Percentiles rank a stretch among this genome's conserved stretches.
Conservation (phyloP, 768 basidiomycete genomes). For the Trametopsis cervina region DNA sequence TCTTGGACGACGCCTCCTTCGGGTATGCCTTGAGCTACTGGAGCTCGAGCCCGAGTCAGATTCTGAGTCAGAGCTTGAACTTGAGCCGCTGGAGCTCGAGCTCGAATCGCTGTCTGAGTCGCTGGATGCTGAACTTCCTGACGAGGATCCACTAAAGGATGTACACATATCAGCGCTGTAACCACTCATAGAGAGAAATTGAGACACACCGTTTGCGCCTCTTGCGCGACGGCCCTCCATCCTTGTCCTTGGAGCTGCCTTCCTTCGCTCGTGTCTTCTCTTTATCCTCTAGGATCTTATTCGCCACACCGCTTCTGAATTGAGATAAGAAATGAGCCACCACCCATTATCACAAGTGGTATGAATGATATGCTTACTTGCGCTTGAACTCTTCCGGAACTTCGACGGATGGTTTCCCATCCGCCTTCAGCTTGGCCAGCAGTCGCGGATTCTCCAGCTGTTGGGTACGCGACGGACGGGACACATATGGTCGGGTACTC, state of each 20-base stretch:
- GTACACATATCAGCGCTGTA: neutral
- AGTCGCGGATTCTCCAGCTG: constrained; percentile 73
- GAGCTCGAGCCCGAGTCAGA: constrained; percentile 40
- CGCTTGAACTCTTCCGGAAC: constrained; percentile 89
- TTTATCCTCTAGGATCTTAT: constrained; percentile 75
- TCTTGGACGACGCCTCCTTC: constrained; percentile 19
- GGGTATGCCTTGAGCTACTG: constrained; percentile 32
- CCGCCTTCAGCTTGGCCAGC: constrained; percentile 58
- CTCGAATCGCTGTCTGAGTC: constrained; percentile 23
- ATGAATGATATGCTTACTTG: constrained; percentile 41
- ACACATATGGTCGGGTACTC: constrained; percentile 68
- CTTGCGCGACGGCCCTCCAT: constrained; percentile 20
- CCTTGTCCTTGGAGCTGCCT: constrained; percentile 15
- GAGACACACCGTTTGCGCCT: constrained; percentile 26
- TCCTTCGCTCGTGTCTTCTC: constrained; percentile 60
- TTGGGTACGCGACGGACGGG: constrained; percentile 85
- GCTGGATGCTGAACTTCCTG: constrained; percentile 11
- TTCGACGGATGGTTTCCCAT: constrained; percentile 73
- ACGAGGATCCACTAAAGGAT: constrained; percentile 2
- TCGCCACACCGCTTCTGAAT: constrained; percentile 68
- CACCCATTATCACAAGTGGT: too few species aligned
- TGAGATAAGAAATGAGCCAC: too few species aligned
- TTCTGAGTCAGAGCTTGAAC: constrained; percentile 28
- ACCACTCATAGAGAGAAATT: neutral
- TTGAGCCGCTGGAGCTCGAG: constrained; percentile 23